Evolutionary conservation across 163 green algal genomes (phyloP).

Genomic region (Chloromonas sp.): DNA sequence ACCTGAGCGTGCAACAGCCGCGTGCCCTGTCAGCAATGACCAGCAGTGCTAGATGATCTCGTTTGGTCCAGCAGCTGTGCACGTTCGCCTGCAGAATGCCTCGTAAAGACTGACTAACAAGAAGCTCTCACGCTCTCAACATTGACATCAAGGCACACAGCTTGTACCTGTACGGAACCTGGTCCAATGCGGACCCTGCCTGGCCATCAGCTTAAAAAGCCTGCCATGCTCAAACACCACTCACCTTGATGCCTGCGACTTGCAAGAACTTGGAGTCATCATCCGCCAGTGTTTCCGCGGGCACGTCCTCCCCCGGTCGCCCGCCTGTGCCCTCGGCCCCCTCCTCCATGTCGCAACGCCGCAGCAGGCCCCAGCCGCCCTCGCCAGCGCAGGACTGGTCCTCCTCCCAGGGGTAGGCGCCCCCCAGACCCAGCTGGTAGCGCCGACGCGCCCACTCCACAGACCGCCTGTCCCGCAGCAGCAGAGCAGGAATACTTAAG

Average conservation of each 20-base stretch:
- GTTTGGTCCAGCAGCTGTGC: too few species aligned
- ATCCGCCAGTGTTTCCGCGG: slow-evolving; percentile 50
- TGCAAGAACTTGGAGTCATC: slow-evolving; percentile 55
- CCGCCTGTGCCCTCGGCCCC: background rate
- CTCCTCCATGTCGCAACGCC: background rate
- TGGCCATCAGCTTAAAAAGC: too few species aligned
- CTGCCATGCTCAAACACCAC: too few species aligned
- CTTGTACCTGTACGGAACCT: too few species aligned
- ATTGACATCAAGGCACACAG: too few species aligned
- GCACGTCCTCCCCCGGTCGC: slow-evolving; percentile 33
- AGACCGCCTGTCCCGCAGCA: slow-evolving; percentile 33
- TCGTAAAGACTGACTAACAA: too few species aligned
- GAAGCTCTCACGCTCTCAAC: too few species aligned
- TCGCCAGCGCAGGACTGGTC: too few species aligned
- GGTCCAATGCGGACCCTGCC: too few species aligned
- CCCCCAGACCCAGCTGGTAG: slow-evolving; percentile 52
- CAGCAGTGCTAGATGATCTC: too few species aligned
- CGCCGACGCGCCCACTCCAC: slow-evolving; percentile 45
- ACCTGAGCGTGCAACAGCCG: slow-evolving; percentile 10
- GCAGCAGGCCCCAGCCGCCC: slow-evolving; percentile 36
- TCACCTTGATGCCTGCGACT: slow-evolving; percentile 43
- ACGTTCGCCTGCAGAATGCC: too few species aligned
- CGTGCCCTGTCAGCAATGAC: too few species aligned
- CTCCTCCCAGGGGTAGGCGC: slow-evolving; percentile 9
- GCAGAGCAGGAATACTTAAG: background rate